Evolutionary conservation across 345 rosid genomes (phyloP).

Genomic region (Melaleuca alternifolia): DNA sequence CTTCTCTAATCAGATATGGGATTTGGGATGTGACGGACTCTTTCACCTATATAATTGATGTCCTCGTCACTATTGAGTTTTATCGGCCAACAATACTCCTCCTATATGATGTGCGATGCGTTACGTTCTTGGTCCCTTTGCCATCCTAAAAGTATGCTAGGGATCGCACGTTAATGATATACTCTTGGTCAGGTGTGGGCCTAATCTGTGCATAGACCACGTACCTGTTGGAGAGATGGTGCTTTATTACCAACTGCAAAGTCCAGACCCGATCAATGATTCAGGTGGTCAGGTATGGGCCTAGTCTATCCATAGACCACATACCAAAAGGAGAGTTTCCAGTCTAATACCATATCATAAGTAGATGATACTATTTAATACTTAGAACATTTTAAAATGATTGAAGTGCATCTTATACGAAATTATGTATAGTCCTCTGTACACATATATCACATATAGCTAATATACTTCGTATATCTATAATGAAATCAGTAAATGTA

Average conservation of each 20-base stretch:
- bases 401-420: neutral
- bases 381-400: neutral
- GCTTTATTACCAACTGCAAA: too few relatives aligned
- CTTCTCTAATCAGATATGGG: neutral
- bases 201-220: neutral
- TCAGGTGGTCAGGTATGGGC: too few relatives aligned
- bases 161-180: neutral
- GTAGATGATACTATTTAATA: neutral
- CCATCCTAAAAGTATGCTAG: neutral
- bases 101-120: neutral
- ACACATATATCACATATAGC: neutral
- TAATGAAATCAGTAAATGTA: neutral
- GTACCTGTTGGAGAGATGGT: neutral
- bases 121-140: neutral
- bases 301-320: neutral
- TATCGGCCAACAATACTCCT: neutral
- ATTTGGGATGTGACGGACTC: neutral
- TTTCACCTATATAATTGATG: neutral
- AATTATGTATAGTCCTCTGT: neutral
- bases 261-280: too few relatives aligned
- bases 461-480: neutral
- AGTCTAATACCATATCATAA: neutral
- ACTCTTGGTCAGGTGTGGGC: neutral
- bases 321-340: neutral
- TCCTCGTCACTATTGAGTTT: neutral